phyloP scores from a whole-genome alignment of 108 stramenopile genomes.

The Schizochytrium sp. region DNA sequence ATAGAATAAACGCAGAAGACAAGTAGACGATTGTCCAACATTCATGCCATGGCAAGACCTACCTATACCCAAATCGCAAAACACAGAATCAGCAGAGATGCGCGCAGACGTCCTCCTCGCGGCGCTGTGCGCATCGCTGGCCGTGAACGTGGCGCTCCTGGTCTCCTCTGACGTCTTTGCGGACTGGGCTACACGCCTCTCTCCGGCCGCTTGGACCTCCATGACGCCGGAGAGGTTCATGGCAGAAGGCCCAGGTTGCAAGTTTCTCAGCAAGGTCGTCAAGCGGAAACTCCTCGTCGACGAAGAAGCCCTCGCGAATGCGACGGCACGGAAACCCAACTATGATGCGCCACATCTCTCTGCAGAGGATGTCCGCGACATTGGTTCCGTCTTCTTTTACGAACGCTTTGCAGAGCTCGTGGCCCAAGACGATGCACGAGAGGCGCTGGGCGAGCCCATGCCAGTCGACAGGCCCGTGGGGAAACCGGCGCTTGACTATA shows the following conservation, averaged over 20 bases:
- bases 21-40: too few species aligned
- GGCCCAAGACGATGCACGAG: neutral
- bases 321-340: neutral
- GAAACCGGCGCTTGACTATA: neutral
- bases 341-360: neutral
- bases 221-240: neutral
- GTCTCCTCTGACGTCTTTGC: neutral
- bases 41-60: too few species aligned
- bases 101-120: too few species aligned
- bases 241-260: neutral
- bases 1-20: too few species aligned
- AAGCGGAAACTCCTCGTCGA: neutral
- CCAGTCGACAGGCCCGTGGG: neutral
- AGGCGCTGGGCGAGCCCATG: neutral
- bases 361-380: neutral
- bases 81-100: too few species aligned
- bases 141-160: neutral
- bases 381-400: neutral
- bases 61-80: too few species aligned
- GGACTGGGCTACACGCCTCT: neutral
- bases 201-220: too few species aligned
- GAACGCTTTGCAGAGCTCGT: neutral
- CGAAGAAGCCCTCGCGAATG: neutral
- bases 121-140: neutral
- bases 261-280: neutral